phyloP scores from a whole-genome alignment of 148 eudicot species.

The Vaccinium myrtillus region DNA sequence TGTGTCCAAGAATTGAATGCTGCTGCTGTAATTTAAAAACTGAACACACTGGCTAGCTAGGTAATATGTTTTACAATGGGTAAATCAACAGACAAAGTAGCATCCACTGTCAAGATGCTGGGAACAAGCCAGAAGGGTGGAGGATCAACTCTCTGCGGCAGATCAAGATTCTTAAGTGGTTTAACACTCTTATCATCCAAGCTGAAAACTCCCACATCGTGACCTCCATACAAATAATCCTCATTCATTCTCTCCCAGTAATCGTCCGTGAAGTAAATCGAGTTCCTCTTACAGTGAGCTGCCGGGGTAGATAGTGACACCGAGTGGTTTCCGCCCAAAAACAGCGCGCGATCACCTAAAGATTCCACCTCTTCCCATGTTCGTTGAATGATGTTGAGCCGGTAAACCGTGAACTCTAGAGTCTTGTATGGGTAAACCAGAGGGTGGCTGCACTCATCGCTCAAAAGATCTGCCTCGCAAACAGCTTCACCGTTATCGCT shows the following conservation, averaged over 20 bases:
- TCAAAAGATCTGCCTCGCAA: neutral
- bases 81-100: neutral
- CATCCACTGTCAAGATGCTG: neutral
- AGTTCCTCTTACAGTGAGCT: neutral
- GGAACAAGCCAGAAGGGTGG: constrained; percentile 7
- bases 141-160: neutral
- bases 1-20: no score
- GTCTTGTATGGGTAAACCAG: constrained; percentile 1
- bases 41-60: neutral
- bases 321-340: neutral
- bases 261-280: neutral
- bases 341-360: neutral
- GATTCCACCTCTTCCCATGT: neutral
- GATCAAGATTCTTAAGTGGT: neutral
- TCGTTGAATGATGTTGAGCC: neutral
- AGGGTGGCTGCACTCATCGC: neutral
- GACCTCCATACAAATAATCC: constrained; percentile 5
- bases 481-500: neutral
- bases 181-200: neutral
- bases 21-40: neutral
- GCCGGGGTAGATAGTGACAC: neutral
- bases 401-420: neutral
- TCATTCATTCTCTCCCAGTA: constrained; percentile 2
- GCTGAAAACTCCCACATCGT: constrained; percentile 1
- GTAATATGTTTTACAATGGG: neutral